A percentile compares a stretch with the other conserved stretches of the same genome.
These are phyloP conservation scores for Lepiota brunneoincarnata DNA, from an alignment of 768 basidiomycete genomes.

Conservation along the genomic window DNA sequence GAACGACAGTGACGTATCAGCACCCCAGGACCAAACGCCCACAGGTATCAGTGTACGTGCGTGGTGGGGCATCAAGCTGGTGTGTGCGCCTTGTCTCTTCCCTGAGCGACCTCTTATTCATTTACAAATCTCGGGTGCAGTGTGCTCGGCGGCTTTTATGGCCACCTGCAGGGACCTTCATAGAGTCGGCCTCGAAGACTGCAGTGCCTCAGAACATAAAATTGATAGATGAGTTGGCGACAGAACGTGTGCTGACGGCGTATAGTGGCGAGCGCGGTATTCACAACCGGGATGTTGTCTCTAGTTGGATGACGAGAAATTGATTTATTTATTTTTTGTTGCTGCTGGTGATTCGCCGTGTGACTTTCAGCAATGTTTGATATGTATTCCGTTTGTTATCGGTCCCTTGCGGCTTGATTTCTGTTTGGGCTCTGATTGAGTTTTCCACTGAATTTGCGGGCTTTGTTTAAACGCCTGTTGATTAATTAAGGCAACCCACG, in stretches of 20 bases:
- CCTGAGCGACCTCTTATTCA: not conserved
- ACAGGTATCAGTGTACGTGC: constrained; percentile 64
- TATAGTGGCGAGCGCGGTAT: constrained; percentile 51
- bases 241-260: constrained; percentile 62
- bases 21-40: constrained; percentile 37
- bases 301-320: constrained; percentile 37
- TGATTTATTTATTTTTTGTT: constrained; percentile 11
- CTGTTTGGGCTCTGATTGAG: too few species aligned
- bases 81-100: constrained; percentile 32
- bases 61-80: constrained; percentile 84
- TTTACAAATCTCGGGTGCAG: constrained; percentile 28
- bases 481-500: too few species aligned
- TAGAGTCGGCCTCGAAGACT: constrained; percentile 57
- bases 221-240: constrained; percentile 68
- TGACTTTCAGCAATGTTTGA: not conserved
- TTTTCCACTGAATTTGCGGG: too few species aligned
- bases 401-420: not conserved
- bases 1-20: constrained; percentile 55
- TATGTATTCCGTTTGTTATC: not conserved
- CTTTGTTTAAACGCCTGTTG: too few species aligned
- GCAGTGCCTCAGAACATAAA: constrained; percentile 52
- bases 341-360: not conserved
- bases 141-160: constrained; percentile 55
- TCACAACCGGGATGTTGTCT: constrained; percentile 41
- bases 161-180: constrained; percentile 28